A percentile compares a stretch with the other conserved stretches of the same genome.
These are phyloP conservation scores for Berkeleyomyces rouxiae DNA, from an alignment of 2,329 filamentous ascomycete species.

Conservation along the genomic window DNA sequence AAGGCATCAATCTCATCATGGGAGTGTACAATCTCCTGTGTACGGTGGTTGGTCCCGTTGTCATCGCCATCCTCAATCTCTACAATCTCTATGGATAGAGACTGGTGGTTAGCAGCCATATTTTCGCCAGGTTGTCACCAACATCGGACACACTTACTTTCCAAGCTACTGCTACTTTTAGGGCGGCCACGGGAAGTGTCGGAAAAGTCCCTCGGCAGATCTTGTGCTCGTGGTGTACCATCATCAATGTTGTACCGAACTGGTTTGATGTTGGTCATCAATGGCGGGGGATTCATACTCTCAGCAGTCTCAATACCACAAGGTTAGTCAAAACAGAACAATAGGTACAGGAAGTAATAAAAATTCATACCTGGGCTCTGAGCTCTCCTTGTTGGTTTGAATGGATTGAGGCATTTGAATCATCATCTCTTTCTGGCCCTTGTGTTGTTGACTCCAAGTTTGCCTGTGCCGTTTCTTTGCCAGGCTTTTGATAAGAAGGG, in stretches of 20 bases:
- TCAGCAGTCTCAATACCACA: background rate
- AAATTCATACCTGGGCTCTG: background rate
- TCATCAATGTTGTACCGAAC: conserved; percentile 48
- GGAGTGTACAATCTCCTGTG: conserved; percentile 24
- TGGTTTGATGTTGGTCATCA: conserved; percentile 58
- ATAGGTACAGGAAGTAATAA: background rate
- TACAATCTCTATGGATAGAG: conserved; percentile 17
- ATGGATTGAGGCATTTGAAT: background rate
- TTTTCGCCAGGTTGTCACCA: too few relatives aligned
- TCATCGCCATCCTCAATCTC: conserved; percentile 40
- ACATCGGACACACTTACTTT: conserved; percentile 37
- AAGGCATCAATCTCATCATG: conserved; percentile 45
- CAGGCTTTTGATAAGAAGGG: background rate
- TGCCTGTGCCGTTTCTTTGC: conserved; percentile 2
- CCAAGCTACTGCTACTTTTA: conserved; percentile 57
- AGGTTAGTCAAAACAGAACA: background rate
- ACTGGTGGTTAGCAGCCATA: background rate
- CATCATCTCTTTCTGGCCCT: conserved; percentile 4
- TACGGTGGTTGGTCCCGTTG: conserved; percentile 23
- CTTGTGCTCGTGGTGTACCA: conserved; percentile 70
- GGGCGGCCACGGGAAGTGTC: conserved; percentile 41
- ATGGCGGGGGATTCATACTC: conserved; percentile 45
- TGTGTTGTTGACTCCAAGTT: conserved; percentile 1
- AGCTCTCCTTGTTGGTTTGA: background rate
- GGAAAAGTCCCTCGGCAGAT: conserved; percentile 51